Conservation (phyloP, 208 protist genomes). For the Leishmania arabica region DNA sequence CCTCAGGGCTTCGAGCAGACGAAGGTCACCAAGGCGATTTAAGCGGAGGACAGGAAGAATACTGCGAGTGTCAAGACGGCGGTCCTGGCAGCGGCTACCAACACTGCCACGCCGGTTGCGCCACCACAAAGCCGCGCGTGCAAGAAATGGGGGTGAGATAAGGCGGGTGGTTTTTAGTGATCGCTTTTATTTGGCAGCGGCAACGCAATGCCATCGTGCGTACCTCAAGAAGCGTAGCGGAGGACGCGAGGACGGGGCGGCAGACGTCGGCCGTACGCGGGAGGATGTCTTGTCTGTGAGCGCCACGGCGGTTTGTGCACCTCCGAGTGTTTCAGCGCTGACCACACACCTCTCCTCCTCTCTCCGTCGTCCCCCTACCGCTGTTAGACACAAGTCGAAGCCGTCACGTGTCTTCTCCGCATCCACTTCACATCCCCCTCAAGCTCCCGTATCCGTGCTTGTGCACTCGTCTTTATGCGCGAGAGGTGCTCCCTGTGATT, state of each 20-base stretch:
- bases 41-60: slow-evolving; percentile 12
- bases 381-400: neutral
- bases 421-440: neutral
- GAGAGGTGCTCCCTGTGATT: neutral
- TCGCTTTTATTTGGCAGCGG: neutral
- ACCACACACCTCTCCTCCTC: neutral
- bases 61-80: neutral
- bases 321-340: neutral
- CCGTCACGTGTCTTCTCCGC: neutral
- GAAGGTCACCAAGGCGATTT: slow-evolving; percentile 59
- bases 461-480: neutral
- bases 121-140: neutral
- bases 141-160: neutral
- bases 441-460: neutral
- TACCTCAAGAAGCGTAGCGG: neutral
- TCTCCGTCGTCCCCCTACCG: neutral
- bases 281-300: neutral
- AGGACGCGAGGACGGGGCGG: neutral
- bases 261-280: neutral
- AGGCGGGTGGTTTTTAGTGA: neutral
- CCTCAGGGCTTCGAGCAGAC: slow-evolving; percentile 74
- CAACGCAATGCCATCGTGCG: neutral
- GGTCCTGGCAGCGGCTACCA: neutral
- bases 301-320: neutral
- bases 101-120: neutral